These are phyloP conservation scores for Sisymbrium irio DNA, from an alignment of 345 rosid species.

Conservation along the genomic window DNA sequence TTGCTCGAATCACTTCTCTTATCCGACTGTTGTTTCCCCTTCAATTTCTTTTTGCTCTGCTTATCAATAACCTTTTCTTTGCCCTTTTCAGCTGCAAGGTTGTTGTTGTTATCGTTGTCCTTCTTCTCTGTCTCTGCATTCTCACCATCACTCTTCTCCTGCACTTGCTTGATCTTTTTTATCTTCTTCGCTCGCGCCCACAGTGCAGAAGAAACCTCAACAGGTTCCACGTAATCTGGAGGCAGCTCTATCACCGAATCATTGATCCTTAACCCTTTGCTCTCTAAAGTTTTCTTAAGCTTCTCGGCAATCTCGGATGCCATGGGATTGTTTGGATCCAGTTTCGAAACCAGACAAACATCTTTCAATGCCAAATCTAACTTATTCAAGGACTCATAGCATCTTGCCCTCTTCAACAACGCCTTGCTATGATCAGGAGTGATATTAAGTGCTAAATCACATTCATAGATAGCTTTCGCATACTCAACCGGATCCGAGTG, in stretches of 20 bases:
- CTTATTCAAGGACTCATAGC: conserved; percentile 83
- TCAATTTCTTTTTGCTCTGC: conserved; percentile 31
- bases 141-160: conserved; percentile 30
- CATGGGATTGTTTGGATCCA: conserved; percentile 72
- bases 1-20: conserved; percentile 37
- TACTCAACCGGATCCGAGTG: conserved; percentile 73
- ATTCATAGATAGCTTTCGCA: conserved; percentile 70
- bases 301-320: conserved; percentile 72
- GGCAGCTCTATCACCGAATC: conserved; percentile 65
- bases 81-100: conserved; percentile 23
- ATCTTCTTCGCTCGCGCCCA: conserved; percentile 45
- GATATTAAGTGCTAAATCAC: conserved; percentile 70
- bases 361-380: conserved; percentile 76
- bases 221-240: conserved; percentile 69
- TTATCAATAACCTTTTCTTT: conserved; percentile 35
- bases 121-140: conserved; percentile 29
- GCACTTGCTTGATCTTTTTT: conserved; percentile 39
- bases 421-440: conserved; percentile 72
- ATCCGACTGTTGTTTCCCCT: conserved; percentile 41
- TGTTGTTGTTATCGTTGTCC: background rate
- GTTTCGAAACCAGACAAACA: conserved; percentile 54
- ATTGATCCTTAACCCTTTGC: conserved; percentile 59
- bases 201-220: conserved; percentile 31
- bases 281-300: conserved; percentile 53
- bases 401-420: conserved; percentile 79